phyloP scores from a whole-genome alignment of 2,329 filamentous ascomycete species.

The Sporothrix phasma region DNA sequence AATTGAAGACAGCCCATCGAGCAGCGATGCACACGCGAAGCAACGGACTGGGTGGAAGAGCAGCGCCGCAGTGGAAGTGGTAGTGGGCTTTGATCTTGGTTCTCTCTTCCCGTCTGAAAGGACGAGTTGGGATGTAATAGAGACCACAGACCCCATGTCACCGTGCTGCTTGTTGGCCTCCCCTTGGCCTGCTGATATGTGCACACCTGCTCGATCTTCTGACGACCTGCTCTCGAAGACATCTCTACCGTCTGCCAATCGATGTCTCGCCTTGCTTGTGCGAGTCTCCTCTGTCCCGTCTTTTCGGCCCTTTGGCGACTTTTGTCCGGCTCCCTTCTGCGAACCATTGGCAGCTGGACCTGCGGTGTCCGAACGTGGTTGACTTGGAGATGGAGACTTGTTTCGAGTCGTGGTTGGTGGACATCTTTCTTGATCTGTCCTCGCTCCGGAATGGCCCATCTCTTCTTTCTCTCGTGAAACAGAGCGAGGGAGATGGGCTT shows the following conservation, averaged over 20 bases:
- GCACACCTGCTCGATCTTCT: neutral
- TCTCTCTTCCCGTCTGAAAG: neutral
- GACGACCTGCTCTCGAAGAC: neutral
- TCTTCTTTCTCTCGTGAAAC: conserved; percentile 1
- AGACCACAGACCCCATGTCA: neutral
- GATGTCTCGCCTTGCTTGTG: neutral
- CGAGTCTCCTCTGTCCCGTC: neutral
- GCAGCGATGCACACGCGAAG: neutral
- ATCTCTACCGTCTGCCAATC: neutral
- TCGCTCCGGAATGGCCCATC: conserved; percentile 1
- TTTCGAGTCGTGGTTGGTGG: neutral
- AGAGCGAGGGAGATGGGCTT: neutral
- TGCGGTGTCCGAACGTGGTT: neutral
- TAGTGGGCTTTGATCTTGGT: neutral
- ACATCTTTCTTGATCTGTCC: conserved; percentile 3
- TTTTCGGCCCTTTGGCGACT: neutral
- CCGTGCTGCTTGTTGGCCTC: neutral
- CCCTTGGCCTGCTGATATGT: neutral
- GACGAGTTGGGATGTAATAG: neutral
- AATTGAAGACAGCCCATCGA: neutral
- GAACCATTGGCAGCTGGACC: conserved; percentile 7
- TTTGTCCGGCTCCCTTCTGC: conserved; percentile 1
- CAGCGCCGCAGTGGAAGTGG: neutral
- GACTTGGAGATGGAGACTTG: neutral
- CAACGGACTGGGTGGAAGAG: neutral